Evolutionary conservation across 768 basidiomycete genomes (phyloP).

Genomic region (Chalciporus piperatus): DNA sequence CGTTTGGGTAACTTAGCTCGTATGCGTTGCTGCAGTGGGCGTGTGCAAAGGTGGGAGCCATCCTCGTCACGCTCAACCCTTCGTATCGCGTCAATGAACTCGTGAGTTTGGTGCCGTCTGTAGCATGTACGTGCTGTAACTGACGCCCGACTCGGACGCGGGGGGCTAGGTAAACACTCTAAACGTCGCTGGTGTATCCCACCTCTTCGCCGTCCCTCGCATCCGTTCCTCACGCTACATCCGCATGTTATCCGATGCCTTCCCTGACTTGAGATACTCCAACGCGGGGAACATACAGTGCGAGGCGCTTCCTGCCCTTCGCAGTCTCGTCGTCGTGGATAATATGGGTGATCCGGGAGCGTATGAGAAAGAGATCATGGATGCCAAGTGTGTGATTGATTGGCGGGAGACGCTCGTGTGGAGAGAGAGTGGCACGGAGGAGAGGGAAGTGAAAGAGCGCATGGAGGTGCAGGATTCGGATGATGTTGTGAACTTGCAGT

Average conservation of each 20-base stretch:
- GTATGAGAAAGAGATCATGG: conserved; percentile 38
- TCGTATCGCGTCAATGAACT: conserved; percentile 73
- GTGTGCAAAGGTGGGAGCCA: conserved; percentile 79
- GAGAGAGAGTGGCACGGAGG: conserved; percentile 51
- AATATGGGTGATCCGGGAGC: conserved; percentile 44
- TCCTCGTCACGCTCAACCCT: conserved; percentile 80
- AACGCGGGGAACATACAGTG: conserved; percentile 56
- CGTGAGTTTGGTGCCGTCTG: conserved; percentile 36
- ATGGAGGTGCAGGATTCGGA: conserved; percentile 46
- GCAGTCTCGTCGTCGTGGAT: conserved; percentile 65
- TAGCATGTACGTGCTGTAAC: too few species aligned
- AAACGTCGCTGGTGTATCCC: conserved; percentile 60
- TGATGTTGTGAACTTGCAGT: conserved; percentile 81
- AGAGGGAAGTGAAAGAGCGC: conserved; percentile 41
- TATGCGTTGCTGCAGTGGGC: conserved; percentile 87
- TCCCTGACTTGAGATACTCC: conserved; percentile 52
- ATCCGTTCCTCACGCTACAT: conserved; percentile 66
- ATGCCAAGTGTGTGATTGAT: conserved; percentile 54
- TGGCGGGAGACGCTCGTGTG: conserved; percentile 74
- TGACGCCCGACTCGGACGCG: too few species aligned
- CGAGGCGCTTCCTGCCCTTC: conserved; percentile 56
- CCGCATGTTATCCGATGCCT: conserved; percentile 52
- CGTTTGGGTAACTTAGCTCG: conserved; percentile 47
- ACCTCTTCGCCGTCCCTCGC: conserved; percentile 70
- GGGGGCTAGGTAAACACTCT: conserved; percentile 47